Base-by-base conservation (phyloP, 768 basidiomycete species). In the Leccinum subgranulosum region DNA sequence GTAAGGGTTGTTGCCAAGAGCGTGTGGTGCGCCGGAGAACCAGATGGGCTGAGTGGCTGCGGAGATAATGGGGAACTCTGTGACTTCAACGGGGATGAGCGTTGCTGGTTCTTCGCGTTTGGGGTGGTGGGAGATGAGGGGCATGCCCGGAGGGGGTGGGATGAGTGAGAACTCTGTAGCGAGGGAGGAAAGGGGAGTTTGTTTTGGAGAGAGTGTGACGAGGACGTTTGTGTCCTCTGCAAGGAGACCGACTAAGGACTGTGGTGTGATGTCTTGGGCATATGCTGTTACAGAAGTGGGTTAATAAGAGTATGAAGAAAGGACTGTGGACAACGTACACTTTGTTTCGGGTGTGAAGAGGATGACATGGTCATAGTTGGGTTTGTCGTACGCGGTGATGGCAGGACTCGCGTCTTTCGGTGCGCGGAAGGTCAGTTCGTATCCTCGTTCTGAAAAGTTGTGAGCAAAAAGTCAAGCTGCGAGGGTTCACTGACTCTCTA, bases 141-240 rank as follows among this genome's bases (percentile, higher is more conserved):
- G 87, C 0, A 87, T 88, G 2, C 87, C 87, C 2, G 93, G 89
- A 6, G 93, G 92, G 17, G 91, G 90, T 25, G 92, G 87, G 53
- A 93, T 83, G 55, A 98, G 80, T 36, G 90, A 90, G 78, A 98
- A 98, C 76, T 99, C 97, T 50, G 92, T 73, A 0, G 94, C 92
- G 54, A 96, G 82, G 12, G 88, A 83, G 12, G 84, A 79, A 10
- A 95, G 76, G 43, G 90, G 77, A 3, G 86, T 86, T 74, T 88
- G 82, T 75, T 83, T 87, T 64, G 88, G 77, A 2, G 91, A 88
- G 58, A 96, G 82, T 3, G 88, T 84, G 63, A 97, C 75, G 62
- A 99, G 82, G 55, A 98, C 77, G 77, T 98, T 97, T 55, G 90
- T 86, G 59, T 84, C 79, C 59, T 81, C 80, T 27, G 84, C 77